Evolutionary conservation across 768 basidiomycete species (phyloP).

Genomic region (Kwoniella sp.): DNA sequence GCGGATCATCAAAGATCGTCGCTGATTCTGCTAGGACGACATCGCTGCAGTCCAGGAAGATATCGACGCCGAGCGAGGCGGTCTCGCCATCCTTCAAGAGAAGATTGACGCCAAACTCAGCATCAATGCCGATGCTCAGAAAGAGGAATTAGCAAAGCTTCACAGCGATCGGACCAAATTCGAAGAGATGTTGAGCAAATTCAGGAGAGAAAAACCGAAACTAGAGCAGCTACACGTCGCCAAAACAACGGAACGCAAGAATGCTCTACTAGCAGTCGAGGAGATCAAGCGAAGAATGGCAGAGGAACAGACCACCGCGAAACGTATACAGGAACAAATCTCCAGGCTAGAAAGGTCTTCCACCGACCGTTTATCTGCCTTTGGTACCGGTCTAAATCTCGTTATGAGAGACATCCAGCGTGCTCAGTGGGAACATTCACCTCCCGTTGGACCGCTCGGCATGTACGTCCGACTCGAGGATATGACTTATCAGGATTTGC

Average conservation of each 20-base stretch:
- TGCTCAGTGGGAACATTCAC: constrained; percentile 38
- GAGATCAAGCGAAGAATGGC: constrained; percentile 61
- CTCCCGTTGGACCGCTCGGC: constrained; percentile 68
- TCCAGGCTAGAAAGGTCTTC: constrained; percentile 26
- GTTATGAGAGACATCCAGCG: constrained; percentile 50
- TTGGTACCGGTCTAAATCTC: constrained; percentile 41
- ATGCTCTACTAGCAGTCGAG: constrained; percentile 11
- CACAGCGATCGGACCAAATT: constrained; percentile 1
- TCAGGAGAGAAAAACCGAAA: constrained; percentile 56
- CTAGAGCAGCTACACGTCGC: constrained; percentile 14
- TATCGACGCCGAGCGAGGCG: constrained; percentile 13
- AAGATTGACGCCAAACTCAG: constrained; percentile 22
- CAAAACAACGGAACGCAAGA: constrained; percentile 6
- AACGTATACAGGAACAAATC: constrained; percentile 59
- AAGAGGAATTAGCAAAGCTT: constrained; percentile 6
- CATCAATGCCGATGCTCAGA: constrained; percentile 9
- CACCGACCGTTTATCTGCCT: constrained; percentile 40
- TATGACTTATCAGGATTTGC: constrained; percentile 66
- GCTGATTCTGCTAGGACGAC: constrained; percentile 61
- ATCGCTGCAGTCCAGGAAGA: constrained; percentile 55
- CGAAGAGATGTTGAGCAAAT: constrained; percentile 46
- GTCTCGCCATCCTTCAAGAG: constrained; percentile 10
- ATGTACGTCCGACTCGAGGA: constrained; percentile 74
- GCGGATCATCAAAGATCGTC: not conserved
- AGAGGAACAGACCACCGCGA: constrained; percentile 59